Evolutionary conservation across 352 stramenopile species (phyloP).

Genomic region (Pythium angustatum): DNA sequence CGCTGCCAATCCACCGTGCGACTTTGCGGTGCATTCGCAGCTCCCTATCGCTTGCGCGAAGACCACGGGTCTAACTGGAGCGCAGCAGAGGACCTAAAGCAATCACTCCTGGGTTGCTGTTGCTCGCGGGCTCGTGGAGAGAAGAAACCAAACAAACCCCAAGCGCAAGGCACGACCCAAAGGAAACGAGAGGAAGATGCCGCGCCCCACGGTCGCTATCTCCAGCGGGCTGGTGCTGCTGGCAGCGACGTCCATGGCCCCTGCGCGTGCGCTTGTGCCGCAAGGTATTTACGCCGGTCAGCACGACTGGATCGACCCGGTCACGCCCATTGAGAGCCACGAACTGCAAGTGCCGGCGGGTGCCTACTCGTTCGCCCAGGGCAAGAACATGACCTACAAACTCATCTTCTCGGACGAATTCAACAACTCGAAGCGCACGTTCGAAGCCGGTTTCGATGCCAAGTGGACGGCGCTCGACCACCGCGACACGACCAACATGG

Average conservation of each 20-base stretch:
- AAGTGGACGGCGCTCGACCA: constrained; percentile 97
- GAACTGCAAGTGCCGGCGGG: constrained; percentile 47
- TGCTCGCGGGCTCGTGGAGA: too few relatives aligned
- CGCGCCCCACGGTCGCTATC: constrained; percentile 26
- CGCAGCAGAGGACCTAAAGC: too few relatives aligned
- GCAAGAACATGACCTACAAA: constrained; percentile 57
- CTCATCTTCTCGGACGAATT: constrained; percentile 98
- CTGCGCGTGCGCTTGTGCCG: constrained; percentile 30
- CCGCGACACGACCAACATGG: constrained; percentile 93
- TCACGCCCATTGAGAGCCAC: constrained; percentile 60
- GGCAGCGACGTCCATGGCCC: constrained; percentile 15
- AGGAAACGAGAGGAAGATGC: constrained; percentile 6
- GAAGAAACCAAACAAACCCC: not conserved
- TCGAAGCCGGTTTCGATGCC: constrained; percentile 93
- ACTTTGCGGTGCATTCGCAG: too few relatives aligned
- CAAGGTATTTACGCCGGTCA: constrained; percentile 46
- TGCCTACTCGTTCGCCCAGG: constrained; percentile 32
- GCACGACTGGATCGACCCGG: constrained; percentile 75
- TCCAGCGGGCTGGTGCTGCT: constrained; percentile 30
- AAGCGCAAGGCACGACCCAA: too few relatives aligned
- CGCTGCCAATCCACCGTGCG: too few relatives aligned
- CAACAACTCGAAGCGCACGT: constrained; percentile 91
- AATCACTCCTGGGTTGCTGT: too few relatives aligned
- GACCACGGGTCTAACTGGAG: too few relatives aligned
- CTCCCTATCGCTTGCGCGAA: too few relatives aligned